A percentile compares a stretch with the other conserved stretches of the same genome.
Evolutionary conservation across 2,329 filamentous ascomycete species (phyloP).

Genomic region (Cladorrhinum sp.): DNA sequence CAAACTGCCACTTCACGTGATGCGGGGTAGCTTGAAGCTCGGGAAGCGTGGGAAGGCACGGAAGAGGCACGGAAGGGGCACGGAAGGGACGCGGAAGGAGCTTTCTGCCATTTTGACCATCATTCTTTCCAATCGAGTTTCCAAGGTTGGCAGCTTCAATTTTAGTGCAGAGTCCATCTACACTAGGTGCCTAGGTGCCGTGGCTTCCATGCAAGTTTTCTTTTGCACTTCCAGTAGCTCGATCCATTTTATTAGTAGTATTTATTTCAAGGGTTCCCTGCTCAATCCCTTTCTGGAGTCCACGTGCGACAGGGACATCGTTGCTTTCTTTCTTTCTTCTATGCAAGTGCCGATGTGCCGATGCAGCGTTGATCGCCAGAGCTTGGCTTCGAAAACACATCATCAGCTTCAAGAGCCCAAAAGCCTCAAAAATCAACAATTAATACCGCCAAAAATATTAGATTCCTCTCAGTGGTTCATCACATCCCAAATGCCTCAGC

Average conservation of each 20-base stretch:
- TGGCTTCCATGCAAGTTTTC: no score
- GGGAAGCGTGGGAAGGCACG: neutral
- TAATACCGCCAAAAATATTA: conserved; percentile 3
- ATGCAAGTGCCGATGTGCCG: neutral
- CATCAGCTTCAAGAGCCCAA: no score
- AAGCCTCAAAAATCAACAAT: no score
- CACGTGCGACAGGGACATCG: neutral
- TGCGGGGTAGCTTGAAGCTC: neutral
- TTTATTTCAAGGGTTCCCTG: neutral
- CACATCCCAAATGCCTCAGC: neutral
- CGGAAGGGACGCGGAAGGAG: no score
- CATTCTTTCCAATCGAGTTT: no score
- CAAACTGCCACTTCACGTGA: neutral
- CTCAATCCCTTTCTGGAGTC: neutral
- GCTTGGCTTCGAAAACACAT: neutral
- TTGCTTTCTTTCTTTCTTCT: neutral
- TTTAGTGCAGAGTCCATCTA: neutral
- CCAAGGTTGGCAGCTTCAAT: neutral
- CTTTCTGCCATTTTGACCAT: neutral
- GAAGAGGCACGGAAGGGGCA: no score
- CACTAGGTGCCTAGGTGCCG: no score
- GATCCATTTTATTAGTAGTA: neutral
- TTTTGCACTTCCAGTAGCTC: neutral
- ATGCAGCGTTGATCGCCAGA: neutral
- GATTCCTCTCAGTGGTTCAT: neutral